A percentile compares a stretch with the other conserved stretches of the same genome.
These are phyloP conservation scores for Trichosporon ovoides DNA, from an alignment of 1,284 basidiomycete species.

Conservation along the genomic window DNA sequence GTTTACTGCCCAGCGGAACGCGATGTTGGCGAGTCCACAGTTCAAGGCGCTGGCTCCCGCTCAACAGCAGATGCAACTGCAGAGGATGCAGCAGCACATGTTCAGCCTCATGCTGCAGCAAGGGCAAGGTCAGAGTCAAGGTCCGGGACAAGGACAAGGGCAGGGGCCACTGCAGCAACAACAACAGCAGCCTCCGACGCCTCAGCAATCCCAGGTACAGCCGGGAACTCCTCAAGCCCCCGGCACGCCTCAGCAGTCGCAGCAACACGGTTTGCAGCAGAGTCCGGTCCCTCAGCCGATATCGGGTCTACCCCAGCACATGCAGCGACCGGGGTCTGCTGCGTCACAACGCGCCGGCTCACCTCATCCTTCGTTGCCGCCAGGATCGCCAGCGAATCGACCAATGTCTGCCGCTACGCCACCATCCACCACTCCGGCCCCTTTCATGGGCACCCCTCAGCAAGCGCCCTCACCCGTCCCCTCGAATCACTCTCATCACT, in stretches of 20 bases:
- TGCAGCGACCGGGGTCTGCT: constrained; percentile 40
- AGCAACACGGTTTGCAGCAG: constrained; percentile 24
- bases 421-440: constrained; percentile 11
- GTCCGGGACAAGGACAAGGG: constrained; percentile 24
- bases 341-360: constrained; percentile 36
- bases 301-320: constrained; percentile 41
- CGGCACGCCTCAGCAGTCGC: constrained; percentile 19
- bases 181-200: constrained; percentile 25
- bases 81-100: constrained; percentile 30
- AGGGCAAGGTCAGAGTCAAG: constrained; percentile 17
- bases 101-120: constrained; percentile 24
- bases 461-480: constrained; percentile 28
- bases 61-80: constrained; percentile 36
- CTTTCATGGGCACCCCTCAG: constrained; percentile 18
- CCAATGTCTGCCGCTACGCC: constrained; percentile 11
- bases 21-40: constrained; percentile 23
- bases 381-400: constrained; percentile 18
- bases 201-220: constrained; percentile 23
- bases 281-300: constrained; percentile 22
- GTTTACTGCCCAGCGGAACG: constrained; percentile 23
- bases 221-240: constrained; percentile 4
- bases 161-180: constrained; percentile 27
- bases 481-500: constrained; percentile 33
- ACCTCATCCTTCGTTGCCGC: constrained; percentile 25
- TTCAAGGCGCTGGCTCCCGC: constrained; percentile 31